A percentile compares a stretch with the other conserved stretches of the same genome.
These are phyloP conservation scores for Termitomyces sp. DNA, from an alignment of 768 basidiomycete species.

Conservation along the genomic window DNA sequence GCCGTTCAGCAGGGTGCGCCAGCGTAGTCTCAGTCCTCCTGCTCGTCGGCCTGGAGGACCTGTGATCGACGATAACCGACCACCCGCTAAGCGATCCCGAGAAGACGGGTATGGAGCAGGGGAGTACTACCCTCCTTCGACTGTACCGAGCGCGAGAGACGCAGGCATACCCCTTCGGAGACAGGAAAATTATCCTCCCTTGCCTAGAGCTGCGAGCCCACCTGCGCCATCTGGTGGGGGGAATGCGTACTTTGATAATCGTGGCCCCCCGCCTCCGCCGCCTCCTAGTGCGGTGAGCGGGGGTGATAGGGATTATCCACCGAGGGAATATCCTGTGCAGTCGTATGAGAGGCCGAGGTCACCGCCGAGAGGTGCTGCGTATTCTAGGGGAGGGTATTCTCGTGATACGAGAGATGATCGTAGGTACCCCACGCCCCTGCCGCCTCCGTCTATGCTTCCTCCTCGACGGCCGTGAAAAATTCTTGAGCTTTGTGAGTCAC, in stretches of 20 bases:
- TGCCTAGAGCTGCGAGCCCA: slow-evolving; percentile 26
- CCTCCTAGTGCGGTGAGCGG: slow-evolving; percentile 11
- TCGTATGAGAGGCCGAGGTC: slow-evolving; percentile 39
- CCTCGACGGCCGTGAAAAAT: slow-evolving; percentile 18
- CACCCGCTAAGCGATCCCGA: slow-evolving; percentile 43
- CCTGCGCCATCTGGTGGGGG: slow-evolving; percentile 25
- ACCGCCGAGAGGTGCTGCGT: slow-evolving; percentile 22
- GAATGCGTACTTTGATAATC: slow-evolving; percentile 32
- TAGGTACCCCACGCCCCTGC: slow-evolving; percentile 33
- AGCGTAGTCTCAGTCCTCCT: slow-evolving; percentile 46
- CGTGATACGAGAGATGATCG: slow-evolving; percentile 33
- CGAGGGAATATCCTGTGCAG: slow-evolving; percentile 27
- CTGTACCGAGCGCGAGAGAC: slow-evolving; percentile 13
- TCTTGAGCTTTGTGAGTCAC: slow-evolving; percentile 1
- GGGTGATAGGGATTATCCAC: slow-evolving; percentile 33
- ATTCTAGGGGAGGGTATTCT: slow-evolving; percentile 23
- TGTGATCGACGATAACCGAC: slow-evolving; percentile 38
- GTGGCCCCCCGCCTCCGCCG: slow-evolving; percentile 25
- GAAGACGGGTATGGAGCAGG: slow-evolving; percentile 36
- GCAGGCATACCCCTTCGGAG: slow-evolving; percentile 19
- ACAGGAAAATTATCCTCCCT: slow-evolving; percentile 30
- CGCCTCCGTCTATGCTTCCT: slow-evolving; percentile 19
- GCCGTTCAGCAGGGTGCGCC: slow-evolving; percentile 41
- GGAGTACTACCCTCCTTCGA: slow-evolving; percentile 32
- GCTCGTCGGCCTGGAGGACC: slow-evolving; percentile 28